Percentiles rank a stretch among this genome's conserved stretches.
Evolutionary conservation across 306 rosid species (phyloP).

Genomic region (Citrullus mucosospermus): DNA sequence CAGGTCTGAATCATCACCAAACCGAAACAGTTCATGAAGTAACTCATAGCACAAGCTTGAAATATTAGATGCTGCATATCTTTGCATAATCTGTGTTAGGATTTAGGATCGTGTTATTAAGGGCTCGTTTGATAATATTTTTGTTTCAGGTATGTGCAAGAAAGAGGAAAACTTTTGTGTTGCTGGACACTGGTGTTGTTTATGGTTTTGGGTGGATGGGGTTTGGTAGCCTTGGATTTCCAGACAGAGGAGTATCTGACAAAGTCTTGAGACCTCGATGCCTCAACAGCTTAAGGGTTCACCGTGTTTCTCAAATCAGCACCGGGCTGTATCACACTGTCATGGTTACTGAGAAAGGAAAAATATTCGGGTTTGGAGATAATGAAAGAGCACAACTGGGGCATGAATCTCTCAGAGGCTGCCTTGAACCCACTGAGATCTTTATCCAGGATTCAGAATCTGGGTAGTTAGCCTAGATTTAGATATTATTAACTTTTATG

Average conservation of each 20-base stretch:
- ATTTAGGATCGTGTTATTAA: not conserved
- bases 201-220: constrained; percentile 89
- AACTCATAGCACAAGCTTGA: not conserved
- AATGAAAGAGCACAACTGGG: constrained; percentile 92
- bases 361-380: constrained; percentile 81
- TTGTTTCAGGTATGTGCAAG: constrained; percentile 67
- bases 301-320: constrained; percentile 78
- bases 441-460: constrained; percentile 26
- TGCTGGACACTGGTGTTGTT: constrained; percentile 57
- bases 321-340: constrained; percentile 79
- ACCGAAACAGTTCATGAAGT: not conserved
- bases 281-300: constrained; percentile 53
- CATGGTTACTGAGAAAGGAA: constrained; percentile 53
- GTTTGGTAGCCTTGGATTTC: constrained; percentile 91
- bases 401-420: constrained; percentile 57
- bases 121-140: not conserved
- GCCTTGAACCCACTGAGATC: constrained; percentile 70
- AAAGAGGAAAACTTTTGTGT: constrained; percentile 81
- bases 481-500: not conserved
- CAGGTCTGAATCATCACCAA: constrained; percentile 39
- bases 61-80: not conserved
- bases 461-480: not conserved
- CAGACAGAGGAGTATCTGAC: constrained; percentile 55
- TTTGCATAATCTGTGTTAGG: not conserved
- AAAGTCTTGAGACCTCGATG: constrained; percentile 54